Evolutionary conservation across 345 rosid genomes (phyloP), one percentile per base, ranked within the genome.

Genomic region (Stellera chamaejasme): DNA sequence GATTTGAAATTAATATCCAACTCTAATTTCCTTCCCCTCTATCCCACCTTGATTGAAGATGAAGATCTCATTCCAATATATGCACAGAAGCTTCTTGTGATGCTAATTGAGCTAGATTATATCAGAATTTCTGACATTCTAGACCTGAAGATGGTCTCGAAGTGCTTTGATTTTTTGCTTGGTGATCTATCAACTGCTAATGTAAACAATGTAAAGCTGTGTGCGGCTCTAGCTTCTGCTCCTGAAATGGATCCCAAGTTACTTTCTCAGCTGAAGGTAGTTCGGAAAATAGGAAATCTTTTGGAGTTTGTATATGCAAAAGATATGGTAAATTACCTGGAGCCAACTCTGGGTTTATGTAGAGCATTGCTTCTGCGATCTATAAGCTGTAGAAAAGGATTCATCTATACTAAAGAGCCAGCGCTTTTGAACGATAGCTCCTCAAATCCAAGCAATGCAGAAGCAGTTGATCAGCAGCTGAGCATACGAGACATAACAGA

Each of bases 31-130:
- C 94, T 93, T 49, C 97, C 97, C n/a, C 86, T 89, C 48, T 89
- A 93, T 69, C 99, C 99, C 61, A 60, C 77, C 62, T 61, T 93
- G 68, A 80, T 87, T 73, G 91, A 84, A 73, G 99, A 93, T 67
- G 99, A 93, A 77, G 99, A 93, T 66, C 99, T 94, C 55, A 89
- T 89, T 63, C 97, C 99, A 56, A 91, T 88, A 73, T 87, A 89
- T 65, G 96, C 96, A 0, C 97, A 93, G 73, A 93, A 84, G 84
- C 88, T 93, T 54, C 87, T 93, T 15, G 81, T 93, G 73, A 93
- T 93, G 96, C 88, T 93, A 45, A 85, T 89, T 28, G 97, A 89
- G 68, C 77, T 75, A 19, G 64, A 75, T 50, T 82, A 74, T 74
- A 89, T 93, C 48, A 81, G 83, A 64, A 73, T 89, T 62, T 71